These are phyloP conservation scores for Bombardia bombarda DNA, from an alignment of 495 filamentous ascomycete species.

Conservation along the genomic window DNA sequence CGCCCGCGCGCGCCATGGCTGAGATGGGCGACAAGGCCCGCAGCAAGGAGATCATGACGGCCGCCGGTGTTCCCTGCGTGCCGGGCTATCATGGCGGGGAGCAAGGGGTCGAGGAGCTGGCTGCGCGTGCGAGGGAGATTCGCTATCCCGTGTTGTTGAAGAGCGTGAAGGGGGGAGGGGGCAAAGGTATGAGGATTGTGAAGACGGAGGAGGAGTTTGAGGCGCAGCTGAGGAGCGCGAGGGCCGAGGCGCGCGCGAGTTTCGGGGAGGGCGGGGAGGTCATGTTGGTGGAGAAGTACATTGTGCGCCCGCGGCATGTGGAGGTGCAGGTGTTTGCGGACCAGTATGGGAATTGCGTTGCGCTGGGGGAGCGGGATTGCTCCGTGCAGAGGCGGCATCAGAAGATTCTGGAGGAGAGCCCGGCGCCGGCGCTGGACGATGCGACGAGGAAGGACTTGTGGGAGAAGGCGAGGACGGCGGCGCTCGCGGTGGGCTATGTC, in stretches of 20 bases:
- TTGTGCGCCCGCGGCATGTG: slow-evolving; percentile 88
- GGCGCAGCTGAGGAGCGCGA: slow-evolving; percentile 74
- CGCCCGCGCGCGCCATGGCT: slow-evolving; percentile 85
- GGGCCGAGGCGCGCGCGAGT: slow-evolving; percentile 80
- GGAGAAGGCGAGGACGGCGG: slow-evolving; percentile 86
- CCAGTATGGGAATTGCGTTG: slow-evolving; percentile 74
- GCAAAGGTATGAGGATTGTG: slow-evolving; percentile 99
- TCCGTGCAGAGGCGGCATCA: slow-evolving; percentile 86
- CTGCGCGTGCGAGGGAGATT: slow-evolving; percentile 68
- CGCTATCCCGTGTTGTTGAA: slow-evolving; percentile 92
- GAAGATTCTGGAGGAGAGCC: slow-evolving; percentile 96
- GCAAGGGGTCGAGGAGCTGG: slow-evolving; percentile 65
- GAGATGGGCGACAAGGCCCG: slow-evolving; percentile 96
- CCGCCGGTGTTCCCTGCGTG: slow-evolving; percentile 88
- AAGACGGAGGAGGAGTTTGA: slow-evolving; percentile 65
- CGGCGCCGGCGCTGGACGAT: slow-evolving; percentile 78
- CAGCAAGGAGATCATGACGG: slow-evolving; percentile 88
- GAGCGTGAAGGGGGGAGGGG: slow-evolving; percentile 92
- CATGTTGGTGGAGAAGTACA: slow-evolving; percentile 97
- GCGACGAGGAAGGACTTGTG: slow-evolving; percentile 78
- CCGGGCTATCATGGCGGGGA: slow-evolving; percentile 90
- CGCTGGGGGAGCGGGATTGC: slow-evolving; percentile 79
- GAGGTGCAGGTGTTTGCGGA: slow-evolving; percentile 98
- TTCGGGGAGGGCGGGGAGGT: slow-evolving; percentile 82
- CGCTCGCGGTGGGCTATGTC: slow-evolving; percentile 86